These are phyloP conservation scores for Epithemia pelagica DNA, from an alignment of 108 stramenopile genomes.

Conservation along the genomic window DNA sequence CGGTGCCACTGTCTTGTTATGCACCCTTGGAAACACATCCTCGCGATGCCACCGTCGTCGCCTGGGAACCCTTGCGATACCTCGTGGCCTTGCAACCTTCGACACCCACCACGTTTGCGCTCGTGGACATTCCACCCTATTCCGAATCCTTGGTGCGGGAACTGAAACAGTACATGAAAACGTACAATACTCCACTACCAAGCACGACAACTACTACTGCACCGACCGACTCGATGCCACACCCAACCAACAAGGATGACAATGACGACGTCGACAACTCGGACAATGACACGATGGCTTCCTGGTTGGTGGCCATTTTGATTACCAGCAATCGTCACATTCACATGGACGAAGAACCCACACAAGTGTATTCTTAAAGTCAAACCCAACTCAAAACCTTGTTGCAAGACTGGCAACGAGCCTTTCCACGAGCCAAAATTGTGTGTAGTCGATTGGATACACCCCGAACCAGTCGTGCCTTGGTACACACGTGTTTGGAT, in stretches of 20 bases:
- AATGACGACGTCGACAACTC: no score
- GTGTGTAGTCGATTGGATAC: conserved; percentile 70
- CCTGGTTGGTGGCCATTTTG: conserved; percentile 44
- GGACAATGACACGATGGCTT: no score
- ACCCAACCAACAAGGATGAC: no score
- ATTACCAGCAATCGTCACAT: conserved; percentile 67
- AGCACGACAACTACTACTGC: background rate
- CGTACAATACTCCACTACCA: no score
- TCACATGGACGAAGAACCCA: conserved; percentile 66
- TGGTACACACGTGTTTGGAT: conserved; percentile 63
- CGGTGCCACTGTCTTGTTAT: no score
- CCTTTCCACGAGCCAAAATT: conserved; percentile 47
- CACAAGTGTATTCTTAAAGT: conserved; percentile 40
- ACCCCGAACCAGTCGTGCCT: conserved; percentile 37
- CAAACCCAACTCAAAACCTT: conserved; percentile 50
- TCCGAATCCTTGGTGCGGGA: conserved; percentile 48
- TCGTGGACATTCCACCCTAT: conserved; percentile 83
- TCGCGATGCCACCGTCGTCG: conserved; percentile 6
- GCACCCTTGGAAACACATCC: background rate
- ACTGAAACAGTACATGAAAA: conserved; percentile 63
- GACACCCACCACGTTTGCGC: conserved; percentile 28
- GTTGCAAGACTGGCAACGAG: conserved; percentile 21
- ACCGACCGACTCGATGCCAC: background rate
- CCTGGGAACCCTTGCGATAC: conserved; percentile 47
- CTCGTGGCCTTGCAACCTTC: conserved; percentile 26